Base-by-base conservation (phyloP, 495 filamentous ascomycete genomes). In the Penicillium desertorum region DNA sequence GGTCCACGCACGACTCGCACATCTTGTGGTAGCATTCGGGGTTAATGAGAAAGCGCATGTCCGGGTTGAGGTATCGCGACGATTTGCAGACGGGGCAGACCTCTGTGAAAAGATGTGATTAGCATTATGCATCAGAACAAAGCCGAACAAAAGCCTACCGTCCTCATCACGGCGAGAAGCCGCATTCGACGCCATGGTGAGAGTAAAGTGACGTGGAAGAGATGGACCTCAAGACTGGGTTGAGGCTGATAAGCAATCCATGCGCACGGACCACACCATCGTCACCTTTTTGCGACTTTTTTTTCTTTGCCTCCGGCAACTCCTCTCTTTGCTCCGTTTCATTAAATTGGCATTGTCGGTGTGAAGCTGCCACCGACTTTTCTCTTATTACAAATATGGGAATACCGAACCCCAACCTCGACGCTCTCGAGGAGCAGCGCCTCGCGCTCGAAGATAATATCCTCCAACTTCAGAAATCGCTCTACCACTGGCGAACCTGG, bases 11-110 rank as follows among this genome's bases (percentile, higher is more conserved):
- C 34, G 87, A 89, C 64, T 86, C 83, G 76, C 94, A 99, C 91
- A 99, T 96, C 59, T 89, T 90, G 82, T 99, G 94, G 80, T 98
- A 99, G 82, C 94, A 99, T 78, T 95, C 90, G 17, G 93, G 89
- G 72, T 97, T 96, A 72, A 98, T 90, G 60, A 95, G 88, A 75
- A 99, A 96, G 51, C 83, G 79, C 84, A 99, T 92, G 75, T 90
- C 85, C 22, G 85, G 86, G 77, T 96, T 98, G 67, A 98, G 85
- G 79, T 98, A 98, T 54, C 90, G 89, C 54, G 88, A 88, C 52
- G 90, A 92, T 73, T 96, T 96, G 87, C 94, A 99, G 63, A 97
- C 88, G 44, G 92, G 95, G 76, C 94, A 99, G 68, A 91, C 88
- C 73, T 97, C 91, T 87, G 60, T 30, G 36, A 55, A 30, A 55